Evolutionary conservation across 805 yeast genomes (phyloP).

Genomic region (Grigorovia jiainica): DNA sequence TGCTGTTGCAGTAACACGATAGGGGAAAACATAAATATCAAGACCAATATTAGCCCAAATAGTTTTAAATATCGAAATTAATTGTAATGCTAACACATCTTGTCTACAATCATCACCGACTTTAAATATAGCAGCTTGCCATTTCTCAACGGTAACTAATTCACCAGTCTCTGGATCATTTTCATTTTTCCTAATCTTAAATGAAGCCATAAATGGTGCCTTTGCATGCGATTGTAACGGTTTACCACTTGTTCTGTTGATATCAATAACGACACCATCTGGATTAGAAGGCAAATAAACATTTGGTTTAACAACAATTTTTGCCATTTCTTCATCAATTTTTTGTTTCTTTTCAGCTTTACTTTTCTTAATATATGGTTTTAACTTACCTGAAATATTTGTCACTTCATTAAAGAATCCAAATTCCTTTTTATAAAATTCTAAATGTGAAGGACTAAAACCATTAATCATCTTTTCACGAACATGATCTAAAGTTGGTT

Average conservation of each 20-base stretch:
- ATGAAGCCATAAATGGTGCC: constrained; percentile 97
- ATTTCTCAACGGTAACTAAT: constrained; percentile 44
- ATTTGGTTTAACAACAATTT: constrained; percentile 61
- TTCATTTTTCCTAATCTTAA: constrained; percentile 62
- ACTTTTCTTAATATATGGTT: constrained; percentile 86
- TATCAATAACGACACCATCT: constrained; percentile 87
- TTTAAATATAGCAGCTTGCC: constrained; percentile 96
- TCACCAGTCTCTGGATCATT: constrained; percentile 32
- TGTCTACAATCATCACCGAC: constrained; percentile 99
- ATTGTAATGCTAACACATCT: constrained; percentile 87
- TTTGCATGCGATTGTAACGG: constrained; percentile 98
- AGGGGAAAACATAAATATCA: constrained; percentile 85
- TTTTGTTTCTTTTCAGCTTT: constrained; percentile 94
- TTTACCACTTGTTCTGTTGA: constrained; percentile 82
- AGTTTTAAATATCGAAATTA: constrained; percentile 82
- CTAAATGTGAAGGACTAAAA: constrained; percentile 51
- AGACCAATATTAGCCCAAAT: constrained; percentile 84
- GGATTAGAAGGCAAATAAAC: constrained; percentile 96
- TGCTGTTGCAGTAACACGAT: constrained; percentile 95
- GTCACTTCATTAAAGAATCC: constrained; percentile 87
- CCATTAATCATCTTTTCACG: constrained; percentile 51
- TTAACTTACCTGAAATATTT: constrained; percentile 84
- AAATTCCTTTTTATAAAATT: constrained; percentile 75
- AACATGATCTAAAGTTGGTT: constrained; percentile 73
- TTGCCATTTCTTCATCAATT: constrained; percentile 91